Evolutionary conservation across 345 rosid species (phyloP), one percentile per base, ranked within the genome.

Genomic region (Eutrema japonicum): DNA sequence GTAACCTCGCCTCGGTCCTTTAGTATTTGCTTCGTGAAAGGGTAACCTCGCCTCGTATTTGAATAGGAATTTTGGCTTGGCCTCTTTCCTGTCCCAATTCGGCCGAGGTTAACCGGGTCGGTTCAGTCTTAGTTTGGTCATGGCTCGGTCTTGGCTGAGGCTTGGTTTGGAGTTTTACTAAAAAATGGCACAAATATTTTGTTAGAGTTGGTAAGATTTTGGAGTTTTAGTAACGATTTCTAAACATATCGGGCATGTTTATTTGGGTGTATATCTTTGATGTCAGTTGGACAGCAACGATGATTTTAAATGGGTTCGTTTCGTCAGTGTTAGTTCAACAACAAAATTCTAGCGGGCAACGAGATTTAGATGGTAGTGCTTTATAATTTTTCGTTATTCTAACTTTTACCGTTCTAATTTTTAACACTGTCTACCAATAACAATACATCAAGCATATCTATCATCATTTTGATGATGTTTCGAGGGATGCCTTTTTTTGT

Each of bases 381-480:
- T 52, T 22, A 6, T 2, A 13, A n/a, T 0, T 9, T 52, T 51
- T 35, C 12, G n/a, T 6, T 67, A 13, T 9, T 30, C 11, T 35
- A 22, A 1, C 3, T 38, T 46, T 60, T 13, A 4, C 30, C 7
- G 18, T 38, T 54, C 8, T 42, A 37, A 54, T 7, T 29, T 29
- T 3, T 42, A 45, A 5, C 3, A 7, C 6, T 10, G 10, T 27
- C 1, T 2, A 54, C 41, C 57, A 54, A 45, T 52, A 50, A 5
- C 32, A 51, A 12, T 18, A 53, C 26, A 54, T 16, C 30, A 29
- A 64, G 12, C 42, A 5, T 26, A 37, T 22, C 30, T 43, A 52
- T 55, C 50, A 46, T 33, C 42, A 48, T 5, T 51, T 16, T 48
- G 13, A 56, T 47, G 51, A 50, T 74, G 33, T 56, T 74, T 16